Percentiles rank a stretch among this genome's conserved stretches.
phyloP scores from a whole-genome alignment of 106 monocot species.

The Apostasia ramifera region DNA sequence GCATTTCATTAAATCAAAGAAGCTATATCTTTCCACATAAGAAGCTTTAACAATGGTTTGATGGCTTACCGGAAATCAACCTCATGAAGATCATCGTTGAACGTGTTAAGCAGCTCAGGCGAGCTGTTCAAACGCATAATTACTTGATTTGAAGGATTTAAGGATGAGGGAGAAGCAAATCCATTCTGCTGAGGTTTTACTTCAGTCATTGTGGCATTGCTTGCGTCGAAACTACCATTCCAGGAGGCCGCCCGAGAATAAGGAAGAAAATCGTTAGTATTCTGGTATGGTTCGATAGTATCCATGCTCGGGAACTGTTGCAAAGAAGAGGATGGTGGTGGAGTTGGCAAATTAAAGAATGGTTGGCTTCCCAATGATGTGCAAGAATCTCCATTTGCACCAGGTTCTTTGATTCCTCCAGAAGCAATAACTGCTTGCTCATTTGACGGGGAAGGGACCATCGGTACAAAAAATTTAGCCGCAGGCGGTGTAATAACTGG shows the following conservation, averaged over 20 bases:
- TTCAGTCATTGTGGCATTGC: not conserved
- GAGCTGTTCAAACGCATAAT: not conserved
- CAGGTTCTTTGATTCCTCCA: constrained; percentile 8
- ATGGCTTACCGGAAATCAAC: not conserved
- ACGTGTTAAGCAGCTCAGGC: not conserved
- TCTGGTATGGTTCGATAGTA: constrained; percentile 21
- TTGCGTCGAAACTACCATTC: not conserved
- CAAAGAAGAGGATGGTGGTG: constrained; percentile 16
- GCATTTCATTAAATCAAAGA: too few species aligned
- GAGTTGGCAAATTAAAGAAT: constrained; percentile 23
- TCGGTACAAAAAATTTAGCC: constrained; percentile 77
- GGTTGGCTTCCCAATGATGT: constrained; percentile 11
- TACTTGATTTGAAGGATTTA: too few species aligned
- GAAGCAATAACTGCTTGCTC: constrained; percentile 16
- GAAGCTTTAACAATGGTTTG: too few species aligned
- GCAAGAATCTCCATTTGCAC: constrained; percentile 14
- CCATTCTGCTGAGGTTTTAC: not conserved
- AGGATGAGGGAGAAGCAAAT: not conserved
- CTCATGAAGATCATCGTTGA: constrained; percentile 5
- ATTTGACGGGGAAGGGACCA: constrained; percentile 21
- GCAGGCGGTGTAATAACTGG: constrained; percentile 48
- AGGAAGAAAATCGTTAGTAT: constrained; percentile 16
- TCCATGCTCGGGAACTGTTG: constrained; percentile 68
- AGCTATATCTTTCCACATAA: too few species aligned
- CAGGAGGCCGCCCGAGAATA: constrained; percentile 4